Base-by-base conservation (phyloP, 129 eudicot species). In the Gnaphalium uliginosum region DNA sequence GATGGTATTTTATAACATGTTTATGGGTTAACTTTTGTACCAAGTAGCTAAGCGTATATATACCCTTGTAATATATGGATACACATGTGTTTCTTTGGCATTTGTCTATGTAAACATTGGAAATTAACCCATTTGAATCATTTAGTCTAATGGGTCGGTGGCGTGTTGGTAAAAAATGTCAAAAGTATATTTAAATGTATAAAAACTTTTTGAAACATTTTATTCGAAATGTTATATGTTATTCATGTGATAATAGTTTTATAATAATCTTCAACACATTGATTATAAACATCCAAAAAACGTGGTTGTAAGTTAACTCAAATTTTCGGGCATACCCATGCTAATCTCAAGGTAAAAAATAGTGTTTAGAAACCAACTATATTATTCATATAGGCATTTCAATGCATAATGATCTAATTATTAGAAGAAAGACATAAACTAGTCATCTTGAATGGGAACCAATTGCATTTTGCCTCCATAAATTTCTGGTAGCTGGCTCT, bases 381-480 rank as follows among this genome's bases (percentile, higher is more conserved):
- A 46, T 46, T 46, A 14, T 46, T 14, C 53, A 3, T 46, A 46
- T n/a, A 46, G 53, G 5, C 53, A 3, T 46, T 46, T 13, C 18
- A 1, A 14, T 46, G 17, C 53, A 14, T 14, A 46, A 46, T 46
- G 53, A 46, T 46, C n/a, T 46, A 2, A 46, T 90, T 65, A 88
- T 56, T 19, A n/a, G 26, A 17, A 56, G 61, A 6, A 56, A 56
- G 26, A 56, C 19, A 56, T 6, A 19, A 48, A 72, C 22, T 73
- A 66, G 41, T 4, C 61, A 56, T 73, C 83, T 19, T 79, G 79
- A 66, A 79, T 56, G 43, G 97, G 98, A 26, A 89, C 84, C 71
- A 94, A 66, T 46, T 78, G 80, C 37, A 88, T 60, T 57, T 83
- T 89, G 76, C 98, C 98, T 70, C 98, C 98, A 64, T 85, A 90